Percentiles rank a stretch among this genome's conserved stretches.
Evolutionary conservation across 345 rosid species (phyloP).

Genomic region (Rhodamnia rubescens): DNA sequence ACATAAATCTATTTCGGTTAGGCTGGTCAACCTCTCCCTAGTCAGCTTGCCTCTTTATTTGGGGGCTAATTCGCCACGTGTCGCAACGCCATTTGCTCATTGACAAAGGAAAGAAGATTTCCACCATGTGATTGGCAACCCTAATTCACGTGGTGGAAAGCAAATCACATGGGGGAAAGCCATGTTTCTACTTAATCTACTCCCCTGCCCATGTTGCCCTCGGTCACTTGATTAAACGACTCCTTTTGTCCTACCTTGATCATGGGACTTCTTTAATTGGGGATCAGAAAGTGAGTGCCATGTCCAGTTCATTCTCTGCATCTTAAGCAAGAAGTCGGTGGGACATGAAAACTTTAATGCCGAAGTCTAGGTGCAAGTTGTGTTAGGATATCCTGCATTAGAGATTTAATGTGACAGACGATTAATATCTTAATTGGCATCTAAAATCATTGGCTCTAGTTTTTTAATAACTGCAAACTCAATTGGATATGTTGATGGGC

Average conservation of each 20-base stretch:
- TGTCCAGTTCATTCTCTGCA: background rate
- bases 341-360: background rate
- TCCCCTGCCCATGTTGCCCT: background rate
- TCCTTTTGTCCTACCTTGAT: background rate
- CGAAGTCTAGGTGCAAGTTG: background rate
- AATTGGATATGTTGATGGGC: background rate
- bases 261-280: background rate
- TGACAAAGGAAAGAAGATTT: background rate
- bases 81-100: background rate
- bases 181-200: background rate
- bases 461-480: background rate
- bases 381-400: background rate
- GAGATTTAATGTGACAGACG: background rate
- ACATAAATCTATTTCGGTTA: too few species aligned
- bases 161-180: background rate
- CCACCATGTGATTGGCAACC: background rate
- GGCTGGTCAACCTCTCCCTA: background rate
- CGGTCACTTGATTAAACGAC: background rate
- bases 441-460: background rate
- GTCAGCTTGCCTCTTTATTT: background rate
- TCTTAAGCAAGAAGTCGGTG: background rate
- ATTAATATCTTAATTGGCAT: background rate
- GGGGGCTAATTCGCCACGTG: background rate
- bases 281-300: background rate
- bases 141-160: background rate